Evolutionary conservation across 2,329 filamentous ascomycete genomes (phyloP), one percentile per base, ranked within the genome.

Genomic region (Corniculantispora saksenae): DNA sequence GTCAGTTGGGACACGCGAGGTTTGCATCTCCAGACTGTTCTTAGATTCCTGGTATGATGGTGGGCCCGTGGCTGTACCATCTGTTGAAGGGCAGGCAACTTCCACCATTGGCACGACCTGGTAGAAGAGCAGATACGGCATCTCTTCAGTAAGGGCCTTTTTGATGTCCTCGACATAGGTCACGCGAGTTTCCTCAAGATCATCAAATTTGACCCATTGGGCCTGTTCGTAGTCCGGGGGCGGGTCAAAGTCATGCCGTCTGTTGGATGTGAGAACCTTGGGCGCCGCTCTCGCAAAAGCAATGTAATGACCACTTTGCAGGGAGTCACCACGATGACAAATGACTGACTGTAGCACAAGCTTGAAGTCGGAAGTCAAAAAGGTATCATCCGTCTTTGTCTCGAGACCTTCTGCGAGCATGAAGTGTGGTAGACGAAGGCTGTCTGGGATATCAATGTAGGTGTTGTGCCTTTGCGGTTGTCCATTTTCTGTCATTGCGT

Each of bases 111-210:
- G 94, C 35, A 96, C 86, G 48, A 98, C 92, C 76, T 97, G 94
- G 73, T 97, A 99, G 77, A 98, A 98, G 0, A 99, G 82, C 8
- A 98, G 84, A 75, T 98, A 98, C 0, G 95, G 94, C 75, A 93
- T 96, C 75, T 97, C 94, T n/a, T 90, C 85, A 69, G 87, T 90
- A 58, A 98, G 79, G 0, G 92, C 90, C 69, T 90, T 80, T 67
- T 91, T 89, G 70, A 89, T 86, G 68, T 97, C 90, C 71, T 96
- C 87, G 57, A 97, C 89, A 63, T 90, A 84, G 0, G 83, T 84
- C 3, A 98, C 90, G 29, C 94, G 87, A 64, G 89, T 84, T 43
- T 85, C 81, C 32, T 78, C 74, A n/a, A 98, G 81, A 74, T 99
- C 95, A 73, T 99, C 95, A 71, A 97, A 97, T 45, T 89, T 90